Evolutionary conservation across 352 stramenopile species (phyloP), one percentile per base, ranked within the genome.

Genomic region (Phytophthora quininea): DNA sequence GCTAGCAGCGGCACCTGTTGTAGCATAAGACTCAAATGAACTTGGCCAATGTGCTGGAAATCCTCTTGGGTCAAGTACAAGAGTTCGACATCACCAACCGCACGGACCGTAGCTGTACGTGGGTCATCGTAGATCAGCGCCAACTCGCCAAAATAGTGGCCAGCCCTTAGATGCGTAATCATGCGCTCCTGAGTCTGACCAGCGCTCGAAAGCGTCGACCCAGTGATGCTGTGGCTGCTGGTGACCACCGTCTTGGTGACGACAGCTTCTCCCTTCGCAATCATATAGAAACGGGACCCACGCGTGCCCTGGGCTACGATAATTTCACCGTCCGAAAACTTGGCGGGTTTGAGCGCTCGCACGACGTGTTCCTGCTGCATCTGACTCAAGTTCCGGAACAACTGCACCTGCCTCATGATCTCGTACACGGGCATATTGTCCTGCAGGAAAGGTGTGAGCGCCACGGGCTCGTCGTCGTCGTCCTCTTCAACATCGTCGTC

Each of bases 81-180:
- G 9, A 94, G 79, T 58, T 95, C 86, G 2, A 93, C 84, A 54
- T 94, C 88, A 10, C 82, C 86, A 9, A 91, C 81, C 1, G 89
- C 85, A 7, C 83, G 82, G 10, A 96, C 86, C 8, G 88, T 94
- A 6, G 88, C 86, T 3, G 85, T 93, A 15, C 92, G 89, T 10
- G 89, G 89, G 64, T 98, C 91, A 55, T 96, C 86, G 62, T 97
- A 94, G 57, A 98, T 96, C 29, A 98, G 76, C 4, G 94, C 91
- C 10, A 96, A 73, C 67, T 98, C 94, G 9, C 94, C 94, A 72
- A 98, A 98, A 76, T 97, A 98, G 55, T 96, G 89, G 3, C 93
- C 91, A n/a, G 88, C 88, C 55, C 96, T 85, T 51, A 97, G 54
- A 63, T 96, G 85, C 50, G 90, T 97, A 37, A 97, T 76, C 88